phyloP scores from a whole-genome alignment of 2,329 filamentous ascomycete genomes.

The Paraconiothyrium brasiliense region DNA sequence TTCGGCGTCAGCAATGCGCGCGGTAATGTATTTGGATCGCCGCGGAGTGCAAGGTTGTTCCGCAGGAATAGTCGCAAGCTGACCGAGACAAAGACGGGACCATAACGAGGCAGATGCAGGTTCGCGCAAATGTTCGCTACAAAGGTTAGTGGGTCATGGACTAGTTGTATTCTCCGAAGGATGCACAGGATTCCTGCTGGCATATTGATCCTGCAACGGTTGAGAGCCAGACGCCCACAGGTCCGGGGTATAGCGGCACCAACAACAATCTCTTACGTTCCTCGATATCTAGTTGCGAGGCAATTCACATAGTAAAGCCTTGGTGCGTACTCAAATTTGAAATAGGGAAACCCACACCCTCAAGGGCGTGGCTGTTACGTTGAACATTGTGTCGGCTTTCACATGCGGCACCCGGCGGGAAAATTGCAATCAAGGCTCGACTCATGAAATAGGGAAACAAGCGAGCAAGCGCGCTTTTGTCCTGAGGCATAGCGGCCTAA shows the following conservation, averaged over 20 bases:
- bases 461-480: constrained; percentile 2
- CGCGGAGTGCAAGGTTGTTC: not conserved
- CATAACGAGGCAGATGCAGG: too few species aligned
- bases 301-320: not conserved
- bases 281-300: not conserved
- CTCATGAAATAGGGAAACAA: not conserved
- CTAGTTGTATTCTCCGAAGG: constrained; percentile 9
- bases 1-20: not conserved
- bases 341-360: not conserved
- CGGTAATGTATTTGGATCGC: not conserved
- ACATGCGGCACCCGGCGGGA: not conserved
- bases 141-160: not conserved
- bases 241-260: not conserved
- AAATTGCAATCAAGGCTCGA: not conserved
- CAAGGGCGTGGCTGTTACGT: not conserved
- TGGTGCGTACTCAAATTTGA: not conserved
- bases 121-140: not conserved
- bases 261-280: not conserved
- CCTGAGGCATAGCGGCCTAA: not conserved
- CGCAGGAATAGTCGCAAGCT: not conserved
- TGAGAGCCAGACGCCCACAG: not conserved
- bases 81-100: not conserved
- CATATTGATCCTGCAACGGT: not conserved
- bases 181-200: constrained; percentile 2
- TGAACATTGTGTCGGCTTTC: not conserved